Evolutionary conservation across 352 stramenopile genomes (phyloP).

Genomic region (Peronosclerospora sorghi): DNA sequence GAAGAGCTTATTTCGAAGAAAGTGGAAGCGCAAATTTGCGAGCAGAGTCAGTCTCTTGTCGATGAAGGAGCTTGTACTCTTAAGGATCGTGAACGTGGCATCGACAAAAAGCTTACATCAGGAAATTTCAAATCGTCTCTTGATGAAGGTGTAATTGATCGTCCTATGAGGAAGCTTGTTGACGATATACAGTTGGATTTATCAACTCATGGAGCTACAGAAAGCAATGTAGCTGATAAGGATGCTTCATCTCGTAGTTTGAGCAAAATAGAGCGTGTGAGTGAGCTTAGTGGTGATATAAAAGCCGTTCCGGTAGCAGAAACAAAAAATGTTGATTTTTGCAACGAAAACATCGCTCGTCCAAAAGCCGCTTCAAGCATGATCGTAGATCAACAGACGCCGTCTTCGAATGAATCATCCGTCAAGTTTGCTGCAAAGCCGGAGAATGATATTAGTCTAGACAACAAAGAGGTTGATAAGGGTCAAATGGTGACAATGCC

Average conservation of each 20-base stretch:
- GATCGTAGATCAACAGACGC: background rate
- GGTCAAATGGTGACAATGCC: conserved; percentile 13
- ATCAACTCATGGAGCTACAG: background rate
- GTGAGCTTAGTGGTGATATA: background rate
- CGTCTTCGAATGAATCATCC: background rate
- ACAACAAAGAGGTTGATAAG: conserved; percentile 15
- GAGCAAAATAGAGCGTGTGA: conserved; percentile 1
- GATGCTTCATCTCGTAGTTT: background rate
- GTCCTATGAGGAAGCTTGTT: background rate
- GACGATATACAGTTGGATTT: background rate
- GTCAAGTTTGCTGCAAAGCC: background rate
- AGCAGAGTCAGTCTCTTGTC: background rate
- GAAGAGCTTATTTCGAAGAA: background rate
- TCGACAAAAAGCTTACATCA: background rate
- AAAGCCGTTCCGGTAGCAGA: background rate
- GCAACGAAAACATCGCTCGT: background rate
- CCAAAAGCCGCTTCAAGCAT: background rate
- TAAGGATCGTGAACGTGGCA: background rate
- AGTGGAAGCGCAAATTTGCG: background rate
- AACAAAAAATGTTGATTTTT: conserved; percentile 4
- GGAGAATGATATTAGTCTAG: conserved; percentile 1
- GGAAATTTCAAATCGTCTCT: background rate
- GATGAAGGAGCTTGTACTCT: background rate
- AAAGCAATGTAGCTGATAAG: background rate
- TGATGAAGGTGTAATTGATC: background rate